Percentiles rank a stretch among this genome's conserved stretches.
These are phyloP conservation scores for Kwoniella shandongensis DNA, from an alignment of 768 basidiomycete genomes.

Conservation along the genomic window DNA sequence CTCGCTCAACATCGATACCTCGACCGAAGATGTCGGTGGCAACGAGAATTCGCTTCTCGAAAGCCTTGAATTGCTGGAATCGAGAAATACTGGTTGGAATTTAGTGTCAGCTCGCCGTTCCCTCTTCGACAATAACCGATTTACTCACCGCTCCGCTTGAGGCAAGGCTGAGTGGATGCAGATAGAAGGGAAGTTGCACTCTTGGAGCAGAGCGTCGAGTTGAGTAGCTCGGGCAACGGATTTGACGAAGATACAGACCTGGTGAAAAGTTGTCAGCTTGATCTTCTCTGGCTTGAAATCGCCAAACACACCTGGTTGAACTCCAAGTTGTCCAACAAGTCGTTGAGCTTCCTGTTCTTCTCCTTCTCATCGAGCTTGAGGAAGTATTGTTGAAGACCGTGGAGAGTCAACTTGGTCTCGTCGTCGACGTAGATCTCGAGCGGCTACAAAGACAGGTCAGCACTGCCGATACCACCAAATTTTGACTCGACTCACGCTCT, in stretches of 20 bases:
- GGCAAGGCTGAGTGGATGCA: slow-evolving; percentile 91
- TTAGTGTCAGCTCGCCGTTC: not conserved
- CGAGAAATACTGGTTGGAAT: slow-evolving; percentile 70
- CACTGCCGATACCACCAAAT: slow-evolving; percentile 4
- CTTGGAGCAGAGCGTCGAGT: slow-evolving; percentile 89
- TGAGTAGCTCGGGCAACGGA: slow-evolving; percentile 96
- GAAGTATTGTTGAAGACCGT: slow-evolving; percentile 97
- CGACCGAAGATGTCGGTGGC: slow-evolving; percentile 99
- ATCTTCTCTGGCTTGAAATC: not conserved
- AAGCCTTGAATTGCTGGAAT: slow-evolving; percentile 97
- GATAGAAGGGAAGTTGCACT: slow-evolving; percentile 98
- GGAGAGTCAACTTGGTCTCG: slow-evolving; percentile 95
- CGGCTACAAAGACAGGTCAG: slow-evolving; percentile 61
- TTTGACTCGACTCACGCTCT: slow-evolving; percentile 67
- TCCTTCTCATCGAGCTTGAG: slow-evolving; percentile 91
- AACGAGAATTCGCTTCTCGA: slow-evolving; percentile 98
- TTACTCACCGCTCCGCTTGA: slow-evolving; percentile 89
- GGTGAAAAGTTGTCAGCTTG: not conserved
- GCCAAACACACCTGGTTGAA: slow-evolving; percentile 80
- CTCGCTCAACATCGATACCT: slow-evolving; percentile 98
- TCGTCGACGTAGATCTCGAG: slow-evolving; percentile 99
- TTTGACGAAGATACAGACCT: slow-evolving; percentile 99
- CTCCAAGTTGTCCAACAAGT: slow-evolving; percentile 89
- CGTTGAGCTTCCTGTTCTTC: slow-evolving; percentile 97
- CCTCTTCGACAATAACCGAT: not conserved